phyloP scores from a whole-genome alignment of 192 early-diverging fungal genomes.

The Chytriomyces confervae region DNA sequence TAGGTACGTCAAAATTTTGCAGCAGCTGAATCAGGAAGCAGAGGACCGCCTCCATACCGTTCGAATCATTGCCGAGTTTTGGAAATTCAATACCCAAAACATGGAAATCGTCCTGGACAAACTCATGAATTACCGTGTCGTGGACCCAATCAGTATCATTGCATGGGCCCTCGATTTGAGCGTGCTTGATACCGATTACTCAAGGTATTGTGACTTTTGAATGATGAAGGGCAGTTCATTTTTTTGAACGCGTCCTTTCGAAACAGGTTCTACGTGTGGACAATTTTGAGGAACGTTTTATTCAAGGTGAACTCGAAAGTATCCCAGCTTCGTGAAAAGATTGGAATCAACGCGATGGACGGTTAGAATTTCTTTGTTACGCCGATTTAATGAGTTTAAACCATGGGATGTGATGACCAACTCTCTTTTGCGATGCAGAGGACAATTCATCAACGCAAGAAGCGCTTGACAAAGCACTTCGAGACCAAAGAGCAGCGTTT shows the following conservation, averaged over 20 bases:
- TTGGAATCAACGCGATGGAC: slow-evolving; percentile 44
- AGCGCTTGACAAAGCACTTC: slow-evolving; percentile 67
- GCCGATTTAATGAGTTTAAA: slow-evolving; percentile 28
- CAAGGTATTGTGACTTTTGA: too few species aligned
- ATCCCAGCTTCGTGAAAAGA: slow-evolving; percentile 66
- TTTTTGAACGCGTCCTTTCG: slow-evolving; percentile 10
- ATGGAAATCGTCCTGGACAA: slow-evolving; percentile 93
- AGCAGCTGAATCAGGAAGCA: slow-evolving; percentile 60
- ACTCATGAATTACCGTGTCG: slow-evolving; percentile 91
- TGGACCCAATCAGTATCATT: slow-evolving; percentile 83
- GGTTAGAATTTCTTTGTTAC: not conserved
- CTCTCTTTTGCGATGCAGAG: slow-evolving; percentile 47
- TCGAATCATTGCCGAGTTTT: slow-evolving; percentile 80
- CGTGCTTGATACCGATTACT: slow-evolving; percentile 38
- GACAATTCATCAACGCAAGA: slow-evolving; percentile 63
- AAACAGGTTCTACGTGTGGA: slow-evolving; percentile 76
- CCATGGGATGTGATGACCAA: too few species aligned
- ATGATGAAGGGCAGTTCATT: not conserved
- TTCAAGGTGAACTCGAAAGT: slow-evolving; percentile 87
- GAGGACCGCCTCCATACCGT: slow-evolving; percentile 79
- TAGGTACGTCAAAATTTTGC: slow-evolving; percentile 71
- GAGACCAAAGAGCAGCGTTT: slow-evolving; percentile 85
- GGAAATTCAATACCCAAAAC: slow-evolving; percentile 88
- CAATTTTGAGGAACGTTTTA: slow-evolving; percentile 83
- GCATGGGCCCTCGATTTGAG: slow-evolving; percentile 70